Conservation (phyloP, 495 filamentous ascomycete species). For the Tuber umbilicatum region DNA sequence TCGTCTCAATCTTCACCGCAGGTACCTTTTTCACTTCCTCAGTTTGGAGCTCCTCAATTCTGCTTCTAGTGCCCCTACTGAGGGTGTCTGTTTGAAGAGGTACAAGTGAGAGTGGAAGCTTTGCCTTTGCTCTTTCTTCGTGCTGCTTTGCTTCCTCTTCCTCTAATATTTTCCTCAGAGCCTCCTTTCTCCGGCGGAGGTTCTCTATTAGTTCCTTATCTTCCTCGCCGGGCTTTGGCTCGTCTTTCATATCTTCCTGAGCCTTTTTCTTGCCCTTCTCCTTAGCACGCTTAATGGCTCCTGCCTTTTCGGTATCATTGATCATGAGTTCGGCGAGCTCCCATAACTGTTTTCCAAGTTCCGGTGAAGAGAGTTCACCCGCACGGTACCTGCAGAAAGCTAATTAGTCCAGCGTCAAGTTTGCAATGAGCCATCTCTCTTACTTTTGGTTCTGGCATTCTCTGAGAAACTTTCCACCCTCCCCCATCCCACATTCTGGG, state of each 20-base stretch:
- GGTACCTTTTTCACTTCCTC: conserved; percentile 41
- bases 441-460: conserved; percentile 74
- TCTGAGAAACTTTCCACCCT: conserved; percentile 69
- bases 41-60: conserved; percentile 40
- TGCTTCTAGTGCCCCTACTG: conserved; percentile 39
- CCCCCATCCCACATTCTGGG: conserved; percentile 53
- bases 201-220: conserved; percentile 42
- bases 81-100: conserved; percentile 25
- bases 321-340: conserved; percentile 78
- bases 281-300: conserved; percentile 58
- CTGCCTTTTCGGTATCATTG: conserved; percentile 72
- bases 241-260: conserved; percentile 46
- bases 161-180: conserved; percentile 32
- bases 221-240: conserved; percentile 45
- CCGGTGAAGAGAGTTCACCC: conserved; percentile 70
- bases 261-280: conserved; percentile 55
- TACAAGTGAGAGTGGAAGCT: conserved; percentile 45
- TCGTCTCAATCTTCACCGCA: conserved; percentile 8
- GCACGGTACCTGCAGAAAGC: conserved; percentile 42
- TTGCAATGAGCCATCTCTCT: conserved; percentile 36
- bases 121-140: conserved; percentile 36
- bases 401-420: not conserved
- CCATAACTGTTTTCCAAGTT: conserved; percentile 76
- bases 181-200: conserved; percentile 27
- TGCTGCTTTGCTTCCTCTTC: conserved; percentile 34